Evolutionary conservation across 139 green algal species (phyloP), one percentile per base, ranked within the genome.

Genomic region (Ettlia oleoabundans): DNA sequence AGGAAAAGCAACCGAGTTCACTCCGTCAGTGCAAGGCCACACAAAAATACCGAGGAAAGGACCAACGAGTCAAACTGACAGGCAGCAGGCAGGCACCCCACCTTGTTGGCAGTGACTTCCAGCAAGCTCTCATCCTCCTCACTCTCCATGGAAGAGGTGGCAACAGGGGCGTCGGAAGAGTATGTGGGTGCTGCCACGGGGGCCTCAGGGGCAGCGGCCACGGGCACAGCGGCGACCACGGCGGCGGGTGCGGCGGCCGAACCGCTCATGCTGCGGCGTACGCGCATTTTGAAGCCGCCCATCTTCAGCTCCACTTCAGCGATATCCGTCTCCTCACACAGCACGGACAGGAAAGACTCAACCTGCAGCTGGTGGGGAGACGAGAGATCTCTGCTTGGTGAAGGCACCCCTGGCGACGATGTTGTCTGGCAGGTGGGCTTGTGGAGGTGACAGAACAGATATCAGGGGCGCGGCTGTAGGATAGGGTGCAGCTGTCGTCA

Each of bases 301-400:
- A 97, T 89, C 89, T 97, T 88, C 5, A 98, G 81, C n/a, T 95
- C 79, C 67, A 98, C 69, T 83, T 98, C 90, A 10, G 92, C 93
- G 67, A 98, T 92, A 33, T 95, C 92, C 13, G 94, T 98, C 58
- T 97, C 91, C 30, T 92, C 86, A 66, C 93, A 95, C 2, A 98
- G 75, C 5, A 92, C 90, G 32, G 85, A 85, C 67, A 98, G 80
- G 33, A 98, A 80, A 2, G 82, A 66, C 62, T 94, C 82, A 19
- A 98, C 93, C 92, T 98, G 89, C 77, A 82, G 24, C 22, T 15
- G 21, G 13, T 15, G 7, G 58, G 58, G 24, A 67, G 58, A n/a
- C n/a, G n/a, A n/a, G n/a, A n/a, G n/a, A n/a, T n/a, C n/a, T n/a
- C n/a, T n/a, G n/a, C n/a, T n/a, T n/a, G n/a, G n/a, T n/a, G n/a